Evolutionary conservation across 2,329 filamentous ascomycete species (phyloP).

Genomic region (Fusarium foetens): DNA sequence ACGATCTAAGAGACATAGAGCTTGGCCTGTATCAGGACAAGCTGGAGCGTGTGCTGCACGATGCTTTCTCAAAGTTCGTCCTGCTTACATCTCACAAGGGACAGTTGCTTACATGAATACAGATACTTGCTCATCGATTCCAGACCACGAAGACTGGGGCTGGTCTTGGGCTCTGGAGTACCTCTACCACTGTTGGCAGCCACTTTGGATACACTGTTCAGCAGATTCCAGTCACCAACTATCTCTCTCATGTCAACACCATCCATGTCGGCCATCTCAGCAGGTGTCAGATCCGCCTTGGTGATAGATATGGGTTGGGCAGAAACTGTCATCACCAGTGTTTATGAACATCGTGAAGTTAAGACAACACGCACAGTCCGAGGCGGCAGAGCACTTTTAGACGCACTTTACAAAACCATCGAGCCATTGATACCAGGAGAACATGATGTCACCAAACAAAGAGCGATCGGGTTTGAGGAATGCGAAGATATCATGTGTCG

Average conservation of each 20-base stretch:
- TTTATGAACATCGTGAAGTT: slow-evolving; percentile 92
- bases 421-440: slow-evolving; percentile 47
- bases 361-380: slow-evolving; percentile 75
- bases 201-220: slow-evolving; percentile 81
- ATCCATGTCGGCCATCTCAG: slow-evolving; percentile 77
- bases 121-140: slow-evolving; percentile 77
- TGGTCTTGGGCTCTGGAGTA: slow-evolving; percentile 80
- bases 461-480: slow-evolving; percentile 74
- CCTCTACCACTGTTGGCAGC: slow-evolving; percentile 82
- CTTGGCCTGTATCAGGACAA: slow-evolving; percentile 85
- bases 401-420: slow-evolving; percentile 74
- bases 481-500: slow-evolving; percentile 82
- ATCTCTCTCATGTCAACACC: slow-evolving; percentile 84
- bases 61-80: slow-evolving; percentile 79
- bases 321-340: slow-evolving; percentile 84
- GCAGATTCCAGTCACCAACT: slow-evolving; percentile 79
- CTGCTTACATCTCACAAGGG: neutral
- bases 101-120: slow-evolving; percentile 22
- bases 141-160: slow-evolving; percentile 76
- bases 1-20: slow-evolving; percentile 78
- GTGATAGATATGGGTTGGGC: slow-evolving; percentile 93
- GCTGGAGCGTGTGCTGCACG: slow-evolving; percentile 82
- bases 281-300: slow-evolving; percentile 85
- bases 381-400: slow-evolving; percentile 76
- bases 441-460: slow-evolving; percentile 47